phyloP scores from a whole-genome alignment of 2,329 filamentous ascomycete species.

The Plectosphaerella cucumerina region DNA sequence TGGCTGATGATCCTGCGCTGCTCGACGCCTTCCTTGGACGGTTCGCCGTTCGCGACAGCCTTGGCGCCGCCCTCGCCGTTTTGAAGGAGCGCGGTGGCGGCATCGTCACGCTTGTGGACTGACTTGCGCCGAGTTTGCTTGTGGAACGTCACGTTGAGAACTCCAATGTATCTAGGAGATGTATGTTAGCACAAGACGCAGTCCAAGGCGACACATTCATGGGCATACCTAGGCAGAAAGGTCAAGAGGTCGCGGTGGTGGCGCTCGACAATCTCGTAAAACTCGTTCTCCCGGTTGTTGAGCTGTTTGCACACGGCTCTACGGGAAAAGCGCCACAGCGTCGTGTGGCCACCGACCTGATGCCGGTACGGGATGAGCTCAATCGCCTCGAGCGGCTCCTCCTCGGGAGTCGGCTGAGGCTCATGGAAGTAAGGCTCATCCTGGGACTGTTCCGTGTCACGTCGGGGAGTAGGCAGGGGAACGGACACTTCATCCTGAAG shows the following conservation, averaged over 20 bases:
- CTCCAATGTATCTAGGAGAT: constrained; percentile 83
- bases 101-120: constrained; percentile 45
- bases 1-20: constrained; percentile 58
- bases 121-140: constrained; percentile 70
- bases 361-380: constrained; percentile 96
- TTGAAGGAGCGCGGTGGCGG: constrained; percentile 14
- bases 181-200: background rate
- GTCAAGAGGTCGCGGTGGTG: constrained; percentile 84
- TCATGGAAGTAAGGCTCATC: background rate
- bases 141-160: constrained; percentile 92
- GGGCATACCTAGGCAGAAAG: constrained; percentile 76
- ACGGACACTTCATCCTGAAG: background rate
- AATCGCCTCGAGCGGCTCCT: constrained; percentile 77
- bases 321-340: constrained; percentile 91
- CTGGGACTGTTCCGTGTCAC: background rate
- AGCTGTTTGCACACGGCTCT: constrained; percentile 96
- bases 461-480: background rate
- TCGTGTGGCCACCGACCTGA: constrained; percentile 95
- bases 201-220: background rate
- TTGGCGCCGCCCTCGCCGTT: constrained; percentile 8
- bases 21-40: constrained; percentile 10
- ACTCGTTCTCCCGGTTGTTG: constrained; percentile 97
- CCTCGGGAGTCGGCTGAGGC: constrained; percentile 9
- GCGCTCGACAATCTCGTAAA: constrained; percentile 93
- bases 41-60: constrained; percentile 1